A percentile compares a stretch with the other conserved stretches of the same genome.
phyloP scores from a whole-genome alignment of 2,329 filamentous ascomycete genomes.

The Microsporum audouinii region DNA sequence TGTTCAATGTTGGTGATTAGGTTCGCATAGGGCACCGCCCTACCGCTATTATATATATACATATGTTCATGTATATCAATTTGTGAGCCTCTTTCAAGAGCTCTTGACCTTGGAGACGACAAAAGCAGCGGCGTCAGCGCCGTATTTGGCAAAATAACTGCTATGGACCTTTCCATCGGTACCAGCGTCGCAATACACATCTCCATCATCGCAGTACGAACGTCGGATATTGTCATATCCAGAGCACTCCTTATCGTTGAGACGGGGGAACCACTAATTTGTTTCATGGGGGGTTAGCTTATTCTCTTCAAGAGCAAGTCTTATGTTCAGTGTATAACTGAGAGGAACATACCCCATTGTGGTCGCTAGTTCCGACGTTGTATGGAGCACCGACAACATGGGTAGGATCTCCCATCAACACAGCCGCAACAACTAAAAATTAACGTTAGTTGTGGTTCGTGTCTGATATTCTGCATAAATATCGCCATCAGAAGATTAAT shows the following conservation, averaged over 20 bases:
- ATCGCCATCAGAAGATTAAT: not conserved
- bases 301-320: not conserved
- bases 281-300: not conserved
- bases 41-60: not conserved
- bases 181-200: constrained; percentile 10
- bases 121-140: not conserved
- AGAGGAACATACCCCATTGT: constrained; percentile 8
- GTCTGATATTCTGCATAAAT: not conserved
- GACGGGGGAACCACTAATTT: constrained; percentile 10
- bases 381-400: constrained; percentile 2
- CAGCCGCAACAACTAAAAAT: constrained; percentile 7
- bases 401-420: constrained; percentile 9
- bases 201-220: constrained; percentile 11
- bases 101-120: not conserved
- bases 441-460: not conserved
- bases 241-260: constrained; percentile 1
- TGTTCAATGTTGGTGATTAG: not conserved
- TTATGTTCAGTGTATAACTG: not conserved
- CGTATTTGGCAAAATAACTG: constrained; percentile 8
- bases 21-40: not conserved
- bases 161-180: constrained; percentile 5
- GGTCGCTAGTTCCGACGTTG: constrained; percentile 6
- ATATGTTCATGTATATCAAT: not conserved
- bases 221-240: constrained; percentile 5
- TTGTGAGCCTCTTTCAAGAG: not conserved